Percentiles rank a stretch among this genome's conserved stretches.
Conservation (phyloP, 345 rosid genomes). For the Excoecaria agallocha region DNA sequence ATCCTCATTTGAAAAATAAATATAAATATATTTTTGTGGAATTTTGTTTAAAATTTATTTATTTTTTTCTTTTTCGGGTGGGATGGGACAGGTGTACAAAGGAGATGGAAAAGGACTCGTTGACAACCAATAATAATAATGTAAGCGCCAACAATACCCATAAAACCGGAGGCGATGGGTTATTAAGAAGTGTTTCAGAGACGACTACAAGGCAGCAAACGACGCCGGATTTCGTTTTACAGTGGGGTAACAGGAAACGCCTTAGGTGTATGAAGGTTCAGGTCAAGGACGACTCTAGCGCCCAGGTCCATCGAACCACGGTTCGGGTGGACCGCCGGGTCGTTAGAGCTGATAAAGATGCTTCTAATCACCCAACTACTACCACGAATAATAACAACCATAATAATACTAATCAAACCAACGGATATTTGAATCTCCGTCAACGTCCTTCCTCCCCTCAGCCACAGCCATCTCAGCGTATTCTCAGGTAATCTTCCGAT, state of each 20-base stretch:
- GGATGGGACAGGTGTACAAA: constrained; percentile 30
- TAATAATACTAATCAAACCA: constrained; percentile 11
- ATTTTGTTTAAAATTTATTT: neutral
- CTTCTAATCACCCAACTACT: constrained; percentile 29
- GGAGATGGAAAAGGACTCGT: constrained; percentile 49
- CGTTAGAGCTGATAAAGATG: constrained; percentile 41
- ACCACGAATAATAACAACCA: constrained; percentile 2
- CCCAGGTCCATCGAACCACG: constrained; percentile 42
- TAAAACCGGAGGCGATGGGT: constrained; percentile 28
- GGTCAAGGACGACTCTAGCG: constrained; percentile 43
- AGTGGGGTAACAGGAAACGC: constrained; percentile 78
- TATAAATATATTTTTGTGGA: neutral
- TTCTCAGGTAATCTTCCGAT: constrained; percentile 52
- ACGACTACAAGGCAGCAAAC: constrained; percentile 27
- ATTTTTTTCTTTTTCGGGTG: constrained; percentile 2
- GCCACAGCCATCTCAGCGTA: constrained; percentile 45
- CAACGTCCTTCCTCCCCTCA: constrained; percentile 51
- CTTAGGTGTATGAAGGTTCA: constrained; percentile 72
- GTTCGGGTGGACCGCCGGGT: constrained; percentile 55
- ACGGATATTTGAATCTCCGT: constrained; percentile 52
- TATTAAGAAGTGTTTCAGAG: constrained; percentile 39
- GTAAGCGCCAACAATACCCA: constrained; percentile 17
- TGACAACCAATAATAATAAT: constrained; percentile 31
- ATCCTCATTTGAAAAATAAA: neutral
- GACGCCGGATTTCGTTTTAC: constrained; percentile 53